Percentiles rank a stretch among this genome's conserved stretches.
These are phyloP conservation scores for Scutellaria minor DNA, from an alignment of 257 asterid genomes.

Conservation along the genomic window DNA sequence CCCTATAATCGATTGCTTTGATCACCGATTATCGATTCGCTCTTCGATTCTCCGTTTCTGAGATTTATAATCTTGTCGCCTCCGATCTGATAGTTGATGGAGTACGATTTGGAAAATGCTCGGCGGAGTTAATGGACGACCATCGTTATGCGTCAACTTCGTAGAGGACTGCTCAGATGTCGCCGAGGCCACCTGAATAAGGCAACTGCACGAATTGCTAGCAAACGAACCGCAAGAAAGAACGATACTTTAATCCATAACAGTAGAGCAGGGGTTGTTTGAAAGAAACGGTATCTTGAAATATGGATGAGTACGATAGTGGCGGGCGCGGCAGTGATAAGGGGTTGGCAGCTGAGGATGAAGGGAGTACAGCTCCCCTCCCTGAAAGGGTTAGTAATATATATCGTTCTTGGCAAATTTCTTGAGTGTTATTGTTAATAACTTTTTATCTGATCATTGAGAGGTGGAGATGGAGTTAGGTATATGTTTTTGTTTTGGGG, in stretches of 20 bases:
- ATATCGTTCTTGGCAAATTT: too few relatives aligned
- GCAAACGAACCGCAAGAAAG: constrained; percentile 26
- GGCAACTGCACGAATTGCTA: constrained; percentile 17
- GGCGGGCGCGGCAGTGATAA: constrained; percentile 63
- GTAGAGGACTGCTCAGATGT: constrained; percentile 31
- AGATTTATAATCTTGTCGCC: constrained; percentile 19
- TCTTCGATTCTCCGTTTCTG: background rate
- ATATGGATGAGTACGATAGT: constrained; percentile 48
- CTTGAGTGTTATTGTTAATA: too few relatives aligned
- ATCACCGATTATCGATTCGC: constrained; percentile 22
- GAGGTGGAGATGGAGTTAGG: background rate
- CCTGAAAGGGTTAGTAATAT: constrained; percentile 65
- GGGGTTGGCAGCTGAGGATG: constrained; percentile 68
- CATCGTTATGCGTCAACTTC: constrained; percentile 31
- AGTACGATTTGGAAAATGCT: constrained; percentile 30
- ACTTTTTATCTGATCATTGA: too few relatives aligned
- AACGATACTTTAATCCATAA: background rate
- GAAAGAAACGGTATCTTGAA: constrained; percentile 11
- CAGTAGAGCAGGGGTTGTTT: constrained; percentile 21
- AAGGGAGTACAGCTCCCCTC: constrained; percentile 75
- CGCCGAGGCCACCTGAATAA: constrained; percentile 2
- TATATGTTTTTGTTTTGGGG: background rate
- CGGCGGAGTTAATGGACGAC: constrained; percentile 31
- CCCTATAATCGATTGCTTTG: background rate
- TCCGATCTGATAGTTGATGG: constrained; percentile 48